Percentiles rank a stretch among this genome's conserved stretches.
phyloP scores from a whole-genome alignment of 148 eudicot genomes.

The Spergularia bocconei region DNA sequence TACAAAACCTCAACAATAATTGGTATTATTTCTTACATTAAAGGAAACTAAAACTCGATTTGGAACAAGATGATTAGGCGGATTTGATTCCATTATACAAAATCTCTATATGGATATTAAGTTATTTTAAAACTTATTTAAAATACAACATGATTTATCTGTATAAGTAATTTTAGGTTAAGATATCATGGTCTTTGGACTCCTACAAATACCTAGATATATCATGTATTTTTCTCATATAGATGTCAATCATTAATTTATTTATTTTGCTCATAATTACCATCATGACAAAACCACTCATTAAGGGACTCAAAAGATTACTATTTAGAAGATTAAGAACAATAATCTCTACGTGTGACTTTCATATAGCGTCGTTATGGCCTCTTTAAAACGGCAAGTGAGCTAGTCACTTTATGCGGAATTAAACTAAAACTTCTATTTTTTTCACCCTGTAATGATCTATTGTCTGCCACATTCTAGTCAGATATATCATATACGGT shows the following conservation, averaged over 20 bases:
- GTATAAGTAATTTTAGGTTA: not conserved
- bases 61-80: too few species aligned
- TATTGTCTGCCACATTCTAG: too few species aligned
- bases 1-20: too few species aligned
- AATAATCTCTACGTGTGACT: conserved; percentile 15
- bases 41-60: too few species aligned
- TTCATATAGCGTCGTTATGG: conserved; percentile 16
- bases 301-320: conserved; percentile 10
- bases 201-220: not conserved
- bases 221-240: not conserved
- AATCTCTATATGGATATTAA: not conserved
- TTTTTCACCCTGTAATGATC: too few species aligned
- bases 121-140: not conserved
- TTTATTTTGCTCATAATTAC: too few species aligned
- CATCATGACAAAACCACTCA: conserved; percentile 5
- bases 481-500: too few species aligned
- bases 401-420: conserved; percentile 15
- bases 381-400: conserved; percentile 18
- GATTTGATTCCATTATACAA: too few species aligned
- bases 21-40: too few species aligned
- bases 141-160: not conserved
- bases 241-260: not conserved
- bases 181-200: not conserved
- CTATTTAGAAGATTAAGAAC: conserved; percentile 13
- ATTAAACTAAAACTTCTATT: not conserved